Evolutionary conservation across 768 basidiomycete species (phyloP).

Genomic region (Mycena rebaudengoi): DNA sequence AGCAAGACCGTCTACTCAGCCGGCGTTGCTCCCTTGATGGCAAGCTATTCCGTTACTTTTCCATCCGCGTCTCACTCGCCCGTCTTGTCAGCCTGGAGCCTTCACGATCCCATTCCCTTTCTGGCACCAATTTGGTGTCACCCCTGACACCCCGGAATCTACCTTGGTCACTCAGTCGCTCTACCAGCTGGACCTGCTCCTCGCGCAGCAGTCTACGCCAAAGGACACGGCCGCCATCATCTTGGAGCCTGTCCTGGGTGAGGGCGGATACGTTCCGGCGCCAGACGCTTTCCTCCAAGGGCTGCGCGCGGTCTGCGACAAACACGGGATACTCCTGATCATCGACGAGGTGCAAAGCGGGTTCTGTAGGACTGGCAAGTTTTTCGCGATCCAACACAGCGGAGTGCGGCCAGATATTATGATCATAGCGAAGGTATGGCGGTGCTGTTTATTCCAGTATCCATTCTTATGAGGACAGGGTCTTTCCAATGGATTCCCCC

Average conservation of each 20-base stretch:
- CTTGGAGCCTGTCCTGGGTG: constrained; percentile 92
- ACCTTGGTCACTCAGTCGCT: constrained; percentile 71
- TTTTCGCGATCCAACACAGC: constrained; percentile 85
- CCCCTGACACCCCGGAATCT: constrained; percentile 60
- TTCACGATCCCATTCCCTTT: constrained; percentile 88
- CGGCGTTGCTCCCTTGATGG: constrained; percentile 85
- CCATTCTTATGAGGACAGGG: constrained; percentile 57
- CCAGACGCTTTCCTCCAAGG: constrained; percentile 83
- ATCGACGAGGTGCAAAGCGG: constrained; percentile 91
- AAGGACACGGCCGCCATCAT: constrained; percentile 93
- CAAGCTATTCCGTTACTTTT: constrained; percentile 38
- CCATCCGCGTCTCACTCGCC: neutral
- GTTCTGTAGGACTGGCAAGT: constrained; percentile 86
- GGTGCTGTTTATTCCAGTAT: neutral
- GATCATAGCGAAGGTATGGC: constrained; percentile 85
- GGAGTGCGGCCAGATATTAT: constrained; percentile 90
- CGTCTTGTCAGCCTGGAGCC: constrained; percentile 72
- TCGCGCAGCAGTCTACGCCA: constrained; percentile 81
- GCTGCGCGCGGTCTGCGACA: constrained; percentile 85
- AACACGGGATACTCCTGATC: constrained; percentile 85
- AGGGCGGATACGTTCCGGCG: constrained; percentile 95
- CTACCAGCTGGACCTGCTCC: constrained; percentile 82
- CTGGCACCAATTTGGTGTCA: constrained; percentile 85
- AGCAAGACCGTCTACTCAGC: constrained; percentile 93
- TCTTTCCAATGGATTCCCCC: constrained; percentile 91